phyloP scores from a whole-genome alignment of 805 yeast genomes.

The Pichia membranifaciens region DNA sequence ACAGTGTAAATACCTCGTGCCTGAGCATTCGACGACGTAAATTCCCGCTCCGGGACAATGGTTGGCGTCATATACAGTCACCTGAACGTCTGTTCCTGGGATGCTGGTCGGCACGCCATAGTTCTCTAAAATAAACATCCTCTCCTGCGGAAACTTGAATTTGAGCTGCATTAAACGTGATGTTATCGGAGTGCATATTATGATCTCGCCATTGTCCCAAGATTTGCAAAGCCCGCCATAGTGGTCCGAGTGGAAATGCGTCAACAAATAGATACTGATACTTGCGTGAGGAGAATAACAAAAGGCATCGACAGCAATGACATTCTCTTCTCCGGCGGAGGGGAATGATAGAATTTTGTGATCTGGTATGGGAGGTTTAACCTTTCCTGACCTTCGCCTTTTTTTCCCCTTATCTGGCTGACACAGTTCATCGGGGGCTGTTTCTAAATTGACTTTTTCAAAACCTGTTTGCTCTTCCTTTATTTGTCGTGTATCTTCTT shows the following conservation, averaged over 20 bases:
- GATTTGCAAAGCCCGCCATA: slow-evolving; percentile 77
- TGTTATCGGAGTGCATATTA: slow-evolving; percentile 72
- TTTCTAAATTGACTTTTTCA: no score
- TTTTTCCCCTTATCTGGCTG: not conserved
- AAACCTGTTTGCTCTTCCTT: no score
- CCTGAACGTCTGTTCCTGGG: slow-evolving; percentile 40
- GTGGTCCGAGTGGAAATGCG: slow-evolving; percentile 93
- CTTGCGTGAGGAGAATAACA: slow-evolving; percentile 40
- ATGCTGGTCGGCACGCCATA: slow-evolving; percentile 33
- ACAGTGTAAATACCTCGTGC: slow-evolving; percentile 59
- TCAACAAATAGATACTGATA: slow-evolving; percentile 51
- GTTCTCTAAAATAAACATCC: slow-evolving; percentile 34
- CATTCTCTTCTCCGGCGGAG: slow-evolving; percentile 8
- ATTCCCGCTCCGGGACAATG: slow-evolving; percentile 96
- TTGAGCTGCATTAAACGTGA: slow-evolving; percentile 47
- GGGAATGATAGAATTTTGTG: slow-evolving; percentile 47
- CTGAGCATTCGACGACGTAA: slow-evolving; percentile 55
- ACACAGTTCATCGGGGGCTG: no score
- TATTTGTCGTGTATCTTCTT: no score
- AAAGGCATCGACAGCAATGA: slow-evolving; percentile 64
- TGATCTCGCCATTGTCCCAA: slow-evolving; percentile 62
- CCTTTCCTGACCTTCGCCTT: slow-evolving; percentile 1
- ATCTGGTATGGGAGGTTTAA: slow-evolving; percentile 39
- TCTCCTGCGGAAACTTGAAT: slow-evolving; percentile 47
- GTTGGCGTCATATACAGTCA: slow-evolving; percentile 73